A percentile compares a stretch with the other conserved stretches of the same genome.
Evolutionary conservation across 768 basidiomycete species (phyloP).

Genomic region (Astraeus odoratus): DNA sequence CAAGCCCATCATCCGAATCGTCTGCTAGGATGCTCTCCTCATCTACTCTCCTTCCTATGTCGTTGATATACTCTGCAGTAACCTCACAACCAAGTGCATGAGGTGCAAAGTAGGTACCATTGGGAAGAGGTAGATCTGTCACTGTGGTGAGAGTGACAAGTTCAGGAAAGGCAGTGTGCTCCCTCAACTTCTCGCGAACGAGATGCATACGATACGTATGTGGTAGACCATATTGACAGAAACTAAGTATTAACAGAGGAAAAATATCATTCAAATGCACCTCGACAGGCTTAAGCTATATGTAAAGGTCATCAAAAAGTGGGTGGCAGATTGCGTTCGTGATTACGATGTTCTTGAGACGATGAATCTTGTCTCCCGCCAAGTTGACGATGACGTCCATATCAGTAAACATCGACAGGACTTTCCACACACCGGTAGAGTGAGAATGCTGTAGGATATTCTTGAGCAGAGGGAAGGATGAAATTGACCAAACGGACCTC

Average conservation of each 20-base stretch:
- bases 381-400: conserved; percentile 15
- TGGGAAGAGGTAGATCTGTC: background rate
- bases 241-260: background rate
- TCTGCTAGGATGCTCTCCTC: conserved; percentile 1
- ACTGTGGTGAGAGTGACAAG: background rate
- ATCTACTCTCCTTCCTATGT: conserved; percentile 1
- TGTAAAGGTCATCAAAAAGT: background rate
- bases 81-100: conserved; percentile 11
- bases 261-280: background rate
- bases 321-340: background rate
- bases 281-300: background rate
- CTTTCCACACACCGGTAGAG: conserved; percentile 10
- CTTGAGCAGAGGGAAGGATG: background rate
- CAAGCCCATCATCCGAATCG: too few relatives aligned
- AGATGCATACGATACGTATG: background rate
- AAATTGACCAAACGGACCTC: background rate
- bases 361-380: conserved; percentile 21
- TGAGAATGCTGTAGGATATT: background rate
- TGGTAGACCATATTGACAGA: background rate
- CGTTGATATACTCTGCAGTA: conserved; percentile 6
- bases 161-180: background rate
- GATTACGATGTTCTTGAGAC: conserved; percentile 11
- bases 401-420: conserved; percentile 14
- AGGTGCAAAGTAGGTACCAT: background rate
- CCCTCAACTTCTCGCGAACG: background rate